Evolutionary conservation across 805 yeast species (phyloP).

Genomic region (Vanderwaltozyma verrucispora): DNA sequence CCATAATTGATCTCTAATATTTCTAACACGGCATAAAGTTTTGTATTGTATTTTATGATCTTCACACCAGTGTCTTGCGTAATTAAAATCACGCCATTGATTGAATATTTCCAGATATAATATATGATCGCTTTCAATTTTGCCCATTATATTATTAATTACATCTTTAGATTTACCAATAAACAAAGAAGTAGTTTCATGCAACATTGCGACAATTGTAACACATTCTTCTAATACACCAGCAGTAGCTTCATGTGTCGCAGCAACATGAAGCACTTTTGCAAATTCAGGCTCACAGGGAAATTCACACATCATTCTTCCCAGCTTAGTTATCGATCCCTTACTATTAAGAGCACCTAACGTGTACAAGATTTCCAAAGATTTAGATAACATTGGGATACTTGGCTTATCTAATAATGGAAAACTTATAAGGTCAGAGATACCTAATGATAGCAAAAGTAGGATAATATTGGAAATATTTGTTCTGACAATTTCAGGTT

Average conservation of each 20-base stretch:
- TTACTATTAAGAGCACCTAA: conserved; percentile 75
- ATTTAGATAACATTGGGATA: conserved; percentile 55
- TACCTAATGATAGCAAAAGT: conserved; percentile 71
- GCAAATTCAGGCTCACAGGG: conserved; percentile 90
- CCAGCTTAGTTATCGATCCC: conserved; percentile 69
- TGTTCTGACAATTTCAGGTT: conserved; percentile 86
- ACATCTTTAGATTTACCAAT: conserved; percentile 17
- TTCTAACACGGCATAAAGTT: conserved; percentile 55
- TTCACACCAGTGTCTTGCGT: conserved; percentile 70
- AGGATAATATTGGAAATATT: conserved; percentile 71
- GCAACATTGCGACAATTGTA: conserved; percentile 72
- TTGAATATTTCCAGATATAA: conserved; percentile 63
- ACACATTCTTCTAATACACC: conserved; percentile 57
- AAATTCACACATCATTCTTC: conserved; percentile 79
- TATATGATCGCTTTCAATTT: conserved; percentile 59
- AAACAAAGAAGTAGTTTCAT: conserved; percentile 51
- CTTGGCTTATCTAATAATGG: conserved; percentile 92
- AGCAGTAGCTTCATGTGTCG: conserved; percentile 32
- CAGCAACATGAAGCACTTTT: conserved; percentile 58
- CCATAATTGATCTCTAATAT: conserved; percentile 60
- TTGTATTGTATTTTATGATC: conserved; percentile 75
- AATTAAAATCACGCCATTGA: conserved; percentile 64
- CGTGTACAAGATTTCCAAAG: conserved; percentile 74
- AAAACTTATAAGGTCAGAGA: conserved; percentile 68
- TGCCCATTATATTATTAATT: conserved; percentile 36